Evolutionary conservation across 805 yeast genomes (phyloP).

Genomic region (Nakazawaea peltata): DNA sequence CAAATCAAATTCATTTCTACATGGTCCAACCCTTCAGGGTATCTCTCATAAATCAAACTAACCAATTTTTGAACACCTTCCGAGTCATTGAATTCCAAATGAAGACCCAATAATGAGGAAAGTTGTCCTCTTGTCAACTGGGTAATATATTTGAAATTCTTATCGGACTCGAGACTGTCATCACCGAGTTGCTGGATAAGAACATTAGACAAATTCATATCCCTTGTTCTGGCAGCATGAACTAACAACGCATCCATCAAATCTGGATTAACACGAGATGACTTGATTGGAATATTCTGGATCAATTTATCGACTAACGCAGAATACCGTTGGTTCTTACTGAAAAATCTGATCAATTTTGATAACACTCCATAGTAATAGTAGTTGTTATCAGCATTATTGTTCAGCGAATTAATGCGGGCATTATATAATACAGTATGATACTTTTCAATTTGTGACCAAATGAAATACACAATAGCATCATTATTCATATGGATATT

Average conservation of each 20-base stretch:
- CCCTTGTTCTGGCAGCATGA: conserved; percentile 20
- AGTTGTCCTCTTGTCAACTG: conserved; percentile 19
- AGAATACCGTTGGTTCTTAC: conserved; percentile 21
- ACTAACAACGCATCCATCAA: conserved; percentile 23
- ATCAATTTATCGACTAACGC: conserved; percentile 18
- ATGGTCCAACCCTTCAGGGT: conserved; percentile 17
- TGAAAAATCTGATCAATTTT: conserved; percentile 18
- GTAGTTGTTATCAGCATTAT: conserved; percentile 20
- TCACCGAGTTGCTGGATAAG: conserved; percentile 11
- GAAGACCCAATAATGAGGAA: conserved; percentile 20
- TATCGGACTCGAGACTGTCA: conserved; percentile 4
- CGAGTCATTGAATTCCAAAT: conserved; percentile 18
- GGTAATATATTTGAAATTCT: conserved; percentile 13
- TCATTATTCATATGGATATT: conserved; percentile 18
- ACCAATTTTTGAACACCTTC: conserved; percentile 22
- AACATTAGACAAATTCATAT: conserved; percentile 18
- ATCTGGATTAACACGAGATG: conserved; percentile 23
- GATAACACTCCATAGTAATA: conserved; percentile 17
- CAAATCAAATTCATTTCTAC: conserved; percentile 24
- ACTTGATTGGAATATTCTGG: conserved; percentile 22
- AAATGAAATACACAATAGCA: conserved; percentile 17
- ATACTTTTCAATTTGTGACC: conserved; percentile 21
- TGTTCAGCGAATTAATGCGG: conserved; percentile 15
- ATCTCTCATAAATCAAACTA: conserved; percentile 16
- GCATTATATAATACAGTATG: conserved; percentile 21